Base-by-base conservation (phyloP, 192 early-diverging fungal species). In the Coemansia sp. region DNA sequence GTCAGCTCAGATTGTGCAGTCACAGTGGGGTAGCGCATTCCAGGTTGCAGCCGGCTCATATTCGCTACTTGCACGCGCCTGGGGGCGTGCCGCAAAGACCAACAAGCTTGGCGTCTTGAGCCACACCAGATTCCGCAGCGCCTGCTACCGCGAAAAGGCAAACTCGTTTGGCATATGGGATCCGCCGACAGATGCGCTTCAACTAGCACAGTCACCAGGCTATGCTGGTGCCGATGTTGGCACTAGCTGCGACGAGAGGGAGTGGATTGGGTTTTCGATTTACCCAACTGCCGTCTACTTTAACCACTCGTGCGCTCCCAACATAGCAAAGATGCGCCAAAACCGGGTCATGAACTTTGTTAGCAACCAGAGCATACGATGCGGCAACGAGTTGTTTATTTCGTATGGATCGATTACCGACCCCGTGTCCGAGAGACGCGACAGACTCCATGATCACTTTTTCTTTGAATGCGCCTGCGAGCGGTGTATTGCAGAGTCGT, bases 141-240 rank as follows among this genome's bases (percentile, higher is more conserved):
- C 87, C 8, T 81, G 81, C 42, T 89, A 74, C 58, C 77, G 85
- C 21, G 87, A 89, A 67, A 81, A 84, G 41, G 80, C 87, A 18
- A 89, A 89, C 57, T 85, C 86, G 6, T 89, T 89, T 76, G 87
- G 87, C 0, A 81, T 89, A 53, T 85, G 86, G 60, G 86, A 89
- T 36, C 67, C 67, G 18, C 60, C 79, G 3, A 52, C 39, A 4
- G 78, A 80, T 21, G 69, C 39, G 26, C 48, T 58, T 15, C 11
- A 53, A 41, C 41, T 58, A 21, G 44, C 43, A 4, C 4, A 4
- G 6, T 11, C 18, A 0, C 14, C 15, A 27, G 43, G 21, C n/a
- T 1, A 15, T 6, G 19, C 18, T 19, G 42, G 19, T 7, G 18
- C 40, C 15, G 24, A 34, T 18, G 53, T 10, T 2, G 21, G 14